Conservation (phyloP, 2,329 filamentous ascomycete species). For the Metarhizium humberi region DNA sequence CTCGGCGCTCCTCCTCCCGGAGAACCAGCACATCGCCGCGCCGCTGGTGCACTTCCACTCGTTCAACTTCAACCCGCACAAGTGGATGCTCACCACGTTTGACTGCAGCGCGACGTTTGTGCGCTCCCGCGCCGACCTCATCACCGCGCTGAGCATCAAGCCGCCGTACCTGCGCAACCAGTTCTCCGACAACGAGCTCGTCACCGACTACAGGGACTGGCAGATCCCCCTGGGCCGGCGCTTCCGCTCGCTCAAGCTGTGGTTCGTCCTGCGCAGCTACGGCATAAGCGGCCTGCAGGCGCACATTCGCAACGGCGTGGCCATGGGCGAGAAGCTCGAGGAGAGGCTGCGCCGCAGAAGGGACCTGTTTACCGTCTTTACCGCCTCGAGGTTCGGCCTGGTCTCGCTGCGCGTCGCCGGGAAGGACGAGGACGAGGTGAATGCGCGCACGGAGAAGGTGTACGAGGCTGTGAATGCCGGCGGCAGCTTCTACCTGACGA, state of each 20-base stretch:
- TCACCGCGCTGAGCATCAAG: slow-evolving; percentile 67
- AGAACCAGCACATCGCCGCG: slow-evolving; percentile 61
- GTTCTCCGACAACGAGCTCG: slow-evolving; percentile 70
- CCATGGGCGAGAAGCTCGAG: slow-evolving; percentile 62
- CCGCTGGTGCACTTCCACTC: slow-evolving; percentile 65
- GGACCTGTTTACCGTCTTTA: slow-evolving; percentile 70
- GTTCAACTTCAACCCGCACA: slow-evolving; percentile 95
- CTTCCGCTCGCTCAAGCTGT: slow-evolving; percentile 85
- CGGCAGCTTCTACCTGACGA: slow-evolving; percentile 77
- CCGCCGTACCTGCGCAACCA: slow-evolving; percentile 75
- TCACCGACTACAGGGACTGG: slow-evolving; percentile 96
- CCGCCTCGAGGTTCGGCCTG: slow-evolving; percentile 67
- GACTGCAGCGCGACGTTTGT: slow-evolving; percentile 78
- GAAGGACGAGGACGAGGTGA: slow-evolving; percentile 41
- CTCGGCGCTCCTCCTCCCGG: slow-evolving; percentile 70
- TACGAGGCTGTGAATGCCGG: slow-evolving; percentile 65
- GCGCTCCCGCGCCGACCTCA: slow-evolving; percentile 65
- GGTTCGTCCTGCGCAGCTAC: slow-evolving; percentile 84
- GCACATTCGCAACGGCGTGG: slow-evolving; percentile 62
- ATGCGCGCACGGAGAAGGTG: slow-evolving; percentile 61
- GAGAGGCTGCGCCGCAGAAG: slow-evolving; percentile 43
- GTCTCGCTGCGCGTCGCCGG: slow-evolving; percentile 60
- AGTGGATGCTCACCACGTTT: slow-evolving; percentile 93
- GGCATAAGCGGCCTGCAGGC: slow-evolving; percentile 66
- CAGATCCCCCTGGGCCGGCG: slow-evolving; percentile 86